Evolutionary conservation across 2,329 filamentous ascomycete species (phyloP).

Genomic region (Aspergillus neoniger): DNA sequence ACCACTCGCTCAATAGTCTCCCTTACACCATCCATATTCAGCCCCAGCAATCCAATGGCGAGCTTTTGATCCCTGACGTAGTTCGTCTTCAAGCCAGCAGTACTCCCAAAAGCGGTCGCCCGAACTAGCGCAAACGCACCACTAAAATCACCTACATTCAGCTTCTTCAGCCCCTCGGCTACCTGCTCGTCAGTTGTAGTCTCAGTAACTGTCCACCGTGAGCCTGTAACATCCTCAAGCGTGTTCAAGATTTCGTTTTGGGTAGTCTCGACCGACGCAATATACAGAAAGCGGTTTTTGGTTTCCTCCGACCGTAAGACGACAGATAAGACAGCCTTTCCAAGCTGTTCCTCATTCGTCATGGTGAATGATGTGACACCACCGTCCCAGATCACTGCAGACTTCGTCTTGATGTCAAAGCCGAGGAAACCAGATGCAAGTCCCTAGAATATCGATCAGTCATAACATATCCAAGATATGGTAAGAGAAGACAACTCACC

Average conservation of each 20-base stretch:
- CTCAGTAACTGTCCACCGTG: conserved; percentile 53
- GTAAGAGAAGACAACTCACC: conserved; percentile 28
- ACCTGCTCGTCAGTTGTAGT: conserved; percentile 32
- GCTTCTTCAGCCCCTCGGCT: conserved; percentile 20
- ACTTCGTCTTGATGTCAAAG: conserved; percentile 53
- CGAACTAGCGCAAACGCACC: conserved; percentile 27
- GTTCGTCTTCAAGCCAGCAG: conserved; percentile 22
- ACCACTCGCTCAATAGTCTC: conserved; percentile 21
- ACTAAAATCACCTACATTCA: conserved; percentile 25
- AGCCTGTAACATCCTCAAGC: conserved; percentile 55
- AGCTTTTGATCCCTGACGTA: conserved; percentile 26
- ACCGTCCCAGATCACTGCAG: conserved; percentile 58
- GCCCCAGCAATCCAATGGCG: conserved; percentile 26
- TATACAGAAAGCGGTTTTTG: conserved; percentile 59
- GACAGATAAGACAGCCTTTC: conserved; percentile 53
- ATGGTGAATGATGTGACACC: conserved; percentile 56
- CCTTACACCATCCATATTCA: conserved; percentile 24
- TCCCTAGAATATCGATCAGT: conserved; percentile 35
- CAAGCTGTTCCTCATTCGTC: conserved; percentile 56
- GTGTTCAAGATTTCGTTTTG: conserved; percentile 60
- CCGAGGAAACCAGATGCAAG: conserved; percentile 54
- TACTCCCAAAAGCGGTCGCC: conserved; percentile 24
- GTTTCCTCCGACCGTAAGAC: conserved; percentile 54
- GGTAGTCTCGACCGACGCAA: conserved; percentile 59
- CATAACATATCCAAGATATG: not conserved